Evolutionary conservation across 2,329 filamentous ascomycete genomes (phyloP).

Genomic region (Colletotrichum musicola): DNA sequence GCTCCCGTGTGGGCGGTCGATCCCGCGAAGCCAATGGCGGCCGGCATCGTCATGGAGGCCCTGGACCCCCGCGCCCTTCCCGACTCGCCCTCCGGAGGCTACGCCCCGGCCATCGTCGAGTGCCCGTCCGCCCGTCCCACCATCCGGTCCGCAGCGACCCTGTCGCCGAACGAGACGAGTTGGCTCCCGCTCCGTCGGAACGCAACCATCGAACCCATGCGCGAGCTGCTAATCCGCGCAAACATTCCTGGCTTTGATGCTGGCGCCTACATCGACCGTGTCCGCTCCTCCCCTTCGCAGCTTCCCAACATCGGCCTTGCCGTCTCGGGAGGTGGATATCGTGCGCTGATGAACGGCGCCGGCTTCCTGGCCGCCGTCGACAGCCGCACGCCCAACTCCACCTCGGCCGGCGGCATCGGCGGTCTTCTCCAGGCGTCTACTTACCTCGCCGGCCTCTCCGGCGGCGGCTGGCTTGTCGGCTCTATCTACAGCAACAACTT

Average conservation of each 20-base stretch:
- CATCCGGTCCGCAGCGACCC: slow-evolving; percentile 71
- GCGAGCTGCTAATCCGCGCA: slow-evolving; percentile 76
- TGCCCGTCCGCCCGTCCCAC: slow-evolving; percentile 79
- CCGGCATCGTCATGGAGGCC: slow-evolving; percentile 21
- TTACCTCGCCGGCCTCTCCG: slow-evolving; percentile 84
- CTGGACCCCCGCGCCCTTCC: slow-evolving; percentile 49
- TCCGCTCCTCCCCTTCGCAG: slow-evolving; percentile 73
- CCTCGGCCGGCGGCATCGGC: slow-evolving; percentile 75
- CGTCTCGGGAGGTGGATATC: slow-evolving; percentile 86
- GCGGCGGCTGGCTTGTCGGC: slow-evolving; percentile 88
- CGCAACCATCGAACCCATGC: slow-evolving; percentile 81
- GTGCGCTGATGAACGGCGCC: slow-evolving; percentile 87
- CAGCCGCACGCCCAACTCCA: slow-evolving; percentile 74
- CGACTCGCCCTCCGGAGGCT: slow-evolving; percentile 67
- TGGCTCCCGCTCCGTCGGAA: slow-evolving; percentile 81
- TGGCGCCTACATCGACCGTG: slow-evolving; percentile 75
- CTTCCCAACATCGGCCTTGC: slow-evolving; percentile 77
- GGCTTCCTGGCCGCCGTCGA: slow-evolving; percentile 86
- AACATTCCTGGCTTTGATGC: slow-evolving; percentile 85
- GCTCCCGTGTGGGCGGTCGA: slow-evolving; percentile 51
- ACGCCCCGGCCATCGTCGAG: slow-evolving; percentile 75
- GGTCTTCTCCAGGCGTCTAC: slow-evolving; percentile 85
- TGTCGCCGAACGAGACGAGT: slow-evolving; percentile 77
- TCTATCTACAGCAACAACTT: slow-evolving; percentile 89
- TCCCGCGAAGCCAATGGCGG: slow-evolving; percentile 34